Evolutionary conservation across 305 asterid species (phyloP).

Genomic region (Fraxinus latifolia): DNA sequence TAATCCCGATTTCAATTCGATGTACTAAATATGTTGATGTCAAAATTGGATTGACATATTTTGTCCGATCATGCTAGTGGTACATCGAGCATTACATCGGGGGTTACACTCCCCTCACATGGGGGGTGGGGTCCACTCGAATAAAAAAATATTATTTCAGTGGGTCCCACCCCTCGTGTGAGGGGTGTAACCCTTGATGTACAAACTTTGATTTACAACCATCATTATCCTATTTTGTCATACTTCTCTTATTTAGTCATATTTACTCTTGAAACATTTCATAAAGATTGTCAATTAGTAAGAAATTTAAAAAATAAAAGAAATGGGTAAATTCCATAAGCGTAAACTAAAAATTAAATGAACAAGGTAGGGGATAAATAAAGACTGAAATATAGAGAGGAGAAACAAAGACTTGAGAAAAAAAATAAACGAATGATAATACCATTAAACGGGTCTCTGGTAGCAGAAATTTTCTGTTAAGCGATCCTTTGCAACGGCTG

Average conservation of each 20-base stretch:
- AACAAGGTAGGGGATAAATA: not conserved
- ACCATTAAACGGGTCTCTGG: not conserved
- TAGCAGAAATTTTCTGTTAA: not conserved
- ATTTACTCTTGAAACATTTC: not conserved
- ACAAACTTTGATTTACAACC: no score
- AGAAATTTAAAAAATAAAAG: not conserved
- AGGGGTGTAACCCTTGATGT: no score
- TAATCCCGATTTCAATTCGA: not conserved
- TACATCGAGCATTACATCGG: no score
- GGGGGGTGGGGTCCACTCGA: no score
- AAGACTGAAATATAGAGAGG: not conserved
- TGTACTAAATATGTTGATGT: not conserved
- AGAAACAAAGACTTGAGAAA: not conserved
- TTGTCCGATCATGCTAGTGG: no score
- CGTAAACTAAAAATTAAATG: not conserved
- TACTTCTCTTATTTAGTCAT: not conserved
- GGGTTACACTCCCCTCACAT: no score
- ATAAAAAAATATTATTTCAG: no score
- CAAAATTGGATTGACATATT: not conserved
- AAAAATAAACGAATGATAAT: not conserved
- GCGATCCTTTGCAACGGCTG: not conserved
- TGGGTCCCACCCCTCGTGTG: no score
- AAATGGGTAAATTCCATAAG: not conserved
- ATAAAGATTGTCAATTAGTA: not conserved
- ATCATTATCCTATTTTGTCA: not conserved